Evolutionary conservation across 257 asterid genomes (phyloP), one percentile per base, ranked within the genome.

Genomic region (Forsythia viridissima): DNA sequence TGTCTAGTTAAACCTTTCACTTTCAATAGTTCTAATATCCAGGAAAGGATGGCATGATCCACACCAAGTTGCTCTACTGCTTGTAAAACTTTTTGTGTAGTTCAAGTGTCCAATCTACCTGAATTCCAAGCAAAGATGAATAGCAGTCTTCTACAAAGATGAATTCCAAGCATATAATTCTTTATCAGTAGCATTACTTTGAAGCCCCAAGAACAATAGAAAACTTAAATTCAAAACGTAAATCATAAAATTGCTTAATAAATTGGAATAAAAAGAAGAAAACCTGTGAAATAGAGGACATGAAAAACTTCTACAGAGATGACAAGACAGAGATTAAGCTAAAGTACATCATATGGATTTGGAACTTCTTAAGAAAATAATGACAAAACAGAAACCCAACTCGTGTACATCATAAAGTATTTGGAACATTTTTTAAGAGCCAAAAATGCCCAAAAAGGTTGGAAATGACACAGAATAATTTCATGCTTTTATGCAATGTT

Each of bases 41-140:
- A 81, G n/a, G 91, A 88, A 82, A 89, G 91, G 44, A 88, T 86
- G 71, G 91, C 91, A 61, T 86, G 89, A 86, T 88, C 91, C 16
- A 88, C 81, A 44, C 91, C 89, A 8, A 88, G 91, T 70, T 84
- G 88, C 72, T 88, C 89, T 36, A 88, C 91, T 40, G 88, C 91
- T 36, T 86, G 88, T 30, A 86, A 72, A 88, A 88, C 79, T 82
- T 88, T 70, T 86, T 88, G 81, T 85, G 89, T 15, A 87, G 81
- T 80, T 87, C 89, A 40, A 88, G 80, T 24, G 89, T 83, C 91
- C 91, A 87, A 74, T 85, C 89, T 72, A 87, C 86, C 91, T 87
- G 86, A 81, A 74, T 43, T 63, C 70, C 67, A 20, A 20, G 18
- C 70, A 63, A 63, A 24, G 12, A 1, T 63, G 18, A 21, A 21